Base-by-base conservation (phyloP, 2,329 filamentous ascomycete species). In the Graphilbum sp. region DNA sequence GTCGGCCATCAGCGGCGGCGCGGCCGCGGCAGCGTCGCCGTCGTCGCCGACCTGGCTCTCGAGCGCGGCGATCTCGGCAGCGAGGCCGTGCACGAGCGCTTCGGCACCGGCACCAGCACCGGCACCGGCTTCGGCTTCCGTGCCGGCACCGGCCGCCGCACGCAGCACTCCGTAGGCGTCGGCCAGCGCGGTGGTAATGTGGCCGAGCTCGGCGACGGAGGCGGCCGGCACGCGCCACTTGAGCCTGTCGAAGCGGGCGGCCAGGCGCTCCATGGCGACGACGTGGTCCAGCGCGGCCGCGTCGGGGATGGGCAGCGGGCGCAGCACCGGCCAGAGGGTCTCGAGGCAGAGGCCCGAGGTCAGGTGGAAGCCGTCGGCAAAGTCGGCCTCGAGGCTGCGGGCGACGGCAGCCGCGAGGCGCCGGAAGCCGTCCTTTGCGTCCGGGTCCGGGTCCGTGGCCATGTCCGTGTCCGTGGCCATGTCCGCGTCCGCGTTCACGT, bases 261-360 rank as follows among this genome's bases (percentile, higher is more conserved):
- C 73, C 5, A 81, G 59, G 11, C 58, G 57, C 45, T 75, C 67
- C 47, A 80, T 59, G 29, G 66, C 59, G 12, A 61, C 43, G 7
- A 68, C 58, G 27, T 62, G 63, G 21, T 62, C 54, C 32, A 75
- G 55, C 0, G 62, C 58, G 4, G 51, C 48, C 19, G 58, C 53
- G 16, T 64, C 62, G 2, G 63, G 56, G 18, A 76, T 62, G 5
- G 73, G 66, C 11, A 61, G 54, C 1, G 86, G 83, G 38, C 80
- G 72, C 50, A 92, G 71, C 2, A 63, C 50, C 32, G 72, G 69
- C 88, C 87, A 93, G 5, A 93, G 64, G 9, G 61, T 54, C 51
- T 90, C 81, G 81, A 92, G 90, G 46, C 74, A 78, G 12, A 86
- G 61, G 0, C 85, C 86, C 2, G 79, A 86, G 0, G 65, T 75